Percentiles rank a stretch among this genome's conserved stretches.
Evolutionary conservation across 2,329 filamentous ascomycete genomes (phyloP).

Genomic region (Exserohilum rostratum): DNA sequence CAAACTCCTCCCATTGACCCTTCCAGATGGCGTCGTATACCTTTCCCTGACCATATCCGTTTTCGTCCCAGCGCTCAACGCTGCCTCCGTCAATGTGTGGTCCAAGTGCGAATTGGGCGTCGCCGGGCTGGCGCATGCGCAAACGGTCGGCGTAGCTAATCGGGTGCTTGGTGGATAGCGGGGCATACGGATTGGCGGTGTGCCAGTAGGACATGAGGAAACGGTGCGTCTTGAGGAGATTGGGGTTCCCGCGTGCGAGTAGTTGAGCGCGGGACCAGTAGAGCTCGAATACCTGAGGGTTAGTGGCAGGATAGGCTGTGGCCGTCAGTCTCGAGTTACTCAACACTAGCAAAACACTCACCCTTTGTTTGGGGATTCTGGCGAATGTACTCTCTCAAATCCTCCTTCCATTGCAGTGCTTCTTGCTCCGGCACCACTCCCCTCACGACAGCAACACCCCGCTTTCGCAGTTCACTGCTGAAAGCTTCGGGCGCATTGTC

Average conservation of each 20-base stretch:
- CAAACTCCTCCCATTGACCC: conserved; percentile 80
- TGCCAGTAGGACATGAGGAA: conserved; percentile 60
- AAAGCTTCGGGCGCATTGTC: conserved; percentile 61
- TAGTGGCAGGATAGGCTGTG: conserved; percentile 55
- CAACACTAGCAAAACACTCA: conserved; percentile 1
- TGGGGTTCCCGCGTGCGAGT: conserved; percentile 54
- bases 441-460: conserved; percentile 58
- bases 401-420: conserved; percentile 53
- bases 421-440: conserved; percentile 54
- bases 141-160: conserved; percentile 57
- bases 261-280: conserved; percentile 58
- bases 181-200: conserved; percentile 49
- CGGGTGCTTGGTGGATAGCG: conserved; percentile 54
- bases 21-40: conserved; percentile 77
- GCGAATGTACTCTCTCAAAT: conserved; percentile 53
- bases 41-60: conserved; percentile 65
- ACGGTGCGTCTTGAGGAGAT: conserved; percentile 54
- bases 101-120: conserved; percentile 59
- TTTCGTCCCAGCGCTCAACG: conserved; percentile 60
- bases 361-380: conserved; percentile 55
- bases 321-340: conserved; percentile 10
- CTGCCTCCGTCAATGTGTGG: conserved; percentile 63
- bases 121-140: conserved; percentile 61
- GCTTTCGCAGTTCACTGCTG: conserved; percentile 62
- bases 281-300: conserved; percentile 58